Base-by-base conservation (phyloP, 805 yeast species). In the Nakazawaea siamensis region DNA sequence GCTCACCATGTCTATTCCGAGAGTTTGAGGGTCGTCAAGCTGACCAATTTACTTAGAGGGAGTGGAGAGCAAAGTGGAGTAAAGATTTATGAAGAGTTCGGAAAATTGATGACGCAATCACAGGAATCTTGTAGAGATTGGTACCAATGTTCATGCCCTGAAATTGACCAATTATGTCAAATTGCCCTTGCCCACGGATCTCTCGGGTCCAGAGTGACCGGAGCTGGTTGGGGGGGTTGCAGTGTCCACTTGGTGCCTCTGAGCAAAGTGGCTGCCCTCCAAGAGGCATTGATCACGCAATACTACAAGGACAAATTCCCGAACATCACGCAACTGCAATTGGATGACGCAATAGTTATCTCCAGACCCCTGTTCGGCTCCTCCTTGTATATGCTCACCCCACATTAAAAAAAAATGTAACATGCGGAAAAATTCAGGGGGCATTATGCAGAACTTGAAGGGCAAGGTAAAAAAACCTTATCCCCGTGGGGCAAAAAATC, bases 201-300 rank as follows among this genome's bases (percentile, higher is more conserved):
- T 1, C 62, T 55, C 39, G 87, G 87, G 13, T 73, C 83, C 1
- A 63, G 88, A 36, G 66, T 76, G n/a, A 79, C 87, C 8, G 88
- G 87, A 18, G 87, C 88, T 14, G 88, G 88, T 4, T 80, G 76
- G 68, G 87, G 87, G 23, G 87, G 87, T 5, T 73, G 78, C 20
- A 64, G 80, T 0, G 80, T 80, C n/a, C 83, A 78, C 49, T 54
- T 80, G 37, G 71, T 79, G 9, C 57, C 68, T 3, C 56, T 58
- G 4, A 62, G 63, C 39, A 64, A 60, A 39, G 55, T 68, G 9
- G 51, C 48, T 0, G 35, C 35, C 2, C 59, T 75, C 19, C 52
- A 55, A 8, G 38, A 42, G 2, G 75, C 79, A 0, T 57, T 79
- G 34, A 57, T 50, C 17, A 56, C 62, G n/a, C 53, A 73, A 34